phyloP scores from a whole-genome alignment of 202 grass and related monocot species.

The Zoysia matrella region DNA sequence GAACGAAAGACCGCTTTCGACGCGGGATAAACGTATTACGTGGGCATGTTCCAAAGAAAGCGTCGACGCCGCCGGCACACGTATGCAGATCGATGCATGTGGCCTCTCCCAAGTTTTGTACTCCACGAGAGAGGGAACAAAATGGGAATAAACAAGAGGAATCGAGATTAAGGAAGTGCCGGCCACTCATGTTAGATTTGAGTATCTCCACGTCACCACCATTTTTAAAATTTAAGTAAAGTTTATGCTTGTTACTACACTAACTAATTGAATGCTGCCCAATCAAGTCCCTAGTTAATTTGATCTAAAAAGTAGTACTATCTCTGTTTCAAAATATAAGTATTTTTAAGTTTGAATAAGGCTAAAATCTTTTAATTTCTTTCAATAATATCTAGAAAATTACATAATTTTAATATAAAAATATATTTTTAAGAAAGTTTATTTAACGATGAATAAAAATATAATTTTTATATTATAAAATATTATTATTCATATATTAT shows the following conservation, averaged over 20 bases:
- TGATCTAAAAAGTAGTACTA: too few relatives aligned
- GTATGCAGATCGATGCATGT: not conserved
- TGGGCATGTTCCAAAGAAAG: slow-evolving; percentile 11
- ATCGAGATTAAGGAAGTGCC: not conserved
- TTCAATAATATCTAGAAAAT: too few relatives aligned
- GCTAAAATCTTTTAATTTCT: too few relatives aligned
- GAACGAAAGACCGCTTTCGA: not conserved
- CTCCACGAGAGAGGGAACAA: not conserved
- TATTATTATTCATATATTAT: too few relatives aligned
- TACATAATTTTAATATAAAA: too few relatives aligned
- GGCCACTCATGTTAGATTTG: not conserved
- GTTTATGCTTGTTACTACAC: not conserved
- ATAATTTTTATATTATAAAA: too few relatives aligned
- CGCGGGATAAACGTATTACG: slow-evolving; percentile 12
- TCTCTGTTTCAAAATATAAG: not conserved
- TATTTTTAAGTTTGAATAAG: too few relatives aligned
- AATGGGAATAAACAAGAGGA: not conserved
- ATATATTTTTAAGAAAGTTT: too few relatives aligned
- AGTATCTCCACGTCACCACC: not conserved
- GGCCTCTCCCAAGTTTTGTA: not conserved
- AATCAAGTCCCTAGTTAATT: not conserved
- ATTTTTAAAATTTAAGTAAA: not conserved
- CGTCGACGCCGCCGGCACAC: not conserved
- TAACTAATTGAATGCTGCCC: not conserved
- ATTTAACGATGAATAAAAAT: too few relatives aligned